Evolutionary conservation across 345 rosid species (phyloP), one percentile per base, ranked within the genome.

Genomic region (Citrus inodora): DNA sequence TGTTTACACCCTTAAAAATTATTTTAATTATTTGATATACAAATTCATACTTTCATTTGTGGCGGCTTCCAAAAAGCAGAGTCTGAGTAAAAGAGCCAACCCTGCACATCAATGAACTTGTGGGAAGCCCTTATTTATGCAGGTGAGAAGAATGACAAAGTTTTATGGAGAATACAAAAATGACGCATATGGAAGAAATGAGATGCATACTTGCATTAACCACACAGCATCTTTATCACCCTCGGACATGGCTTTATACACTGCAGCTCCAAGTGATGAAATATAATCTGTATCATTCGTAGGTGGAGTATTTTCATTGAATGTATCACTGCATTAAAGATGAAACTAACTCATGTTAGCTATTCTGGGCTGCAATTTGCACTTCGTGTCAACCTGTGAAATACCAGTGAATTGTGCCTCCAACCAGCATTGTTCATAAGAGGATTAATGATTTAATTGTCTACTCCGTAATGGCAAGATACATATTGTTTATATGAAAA

Each of bases 231-330:
- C 84, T 74, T 90, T 85, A 85, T 95, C 93, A 76, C 92, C 99
- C 84, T 82, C 84, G 14, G 93, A 89, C 99, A 95, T 93, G 72
- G 99, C 99, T 86, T 89, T 90, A 82, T 90, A 95, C 55, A 95
- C 94, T 58, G 96, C 96, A 75, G 91, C 87, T 85, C 99, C 99
- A 37, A 93, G 94, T 32, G 89, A 86, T 56, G 92, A 90, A 81
- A 95, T 95, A 76, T 88, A 95, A 67, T 79, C 75, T 73, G 95
- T 76, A 74, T 95, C 94, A 86, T 83, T 87, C 67, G 99, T 93
- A 62, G 99, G 99, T 30, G 98, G 99, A 62, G 87, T 80, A 80
- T 95, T 95, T 80, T 95, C 98, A 85, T 95, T 95, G 87, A 95
- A 95, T 73, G 98, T 92, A 81, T 95, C 99, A 71, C 99, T 95